phyloP scores from a whole-genome alignment of 2,329 filamentous ascomycete species.

The Trichoderma endophyticum region DNA sequence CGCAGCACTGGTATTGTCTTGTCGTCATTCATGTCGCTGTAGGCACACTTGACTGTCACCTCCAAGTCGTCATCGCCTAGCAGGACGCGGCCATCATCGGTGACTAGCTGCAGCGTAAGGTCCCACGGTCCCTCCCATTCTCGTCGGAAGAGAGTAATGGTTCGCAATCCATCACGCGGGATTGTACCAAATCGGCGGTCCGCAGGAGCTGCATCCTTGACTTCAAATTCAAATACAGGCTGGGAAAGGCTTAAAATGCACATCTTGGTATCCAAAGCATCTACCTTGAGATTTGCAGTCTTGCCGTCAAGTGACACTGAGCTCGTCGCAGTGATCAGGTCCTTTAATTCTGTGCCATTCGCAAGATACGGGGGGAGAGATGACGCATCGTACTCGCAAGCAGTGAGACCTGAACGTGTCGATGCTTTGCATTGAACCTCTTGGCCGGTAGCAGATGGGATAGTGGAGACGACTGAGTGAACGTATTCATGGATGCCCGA shows the following conservation, averaged over 20 bases:
- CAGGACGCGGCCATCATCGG: slow-evolving; percentile 22
- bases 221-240: slow-evolving; percentile 62
- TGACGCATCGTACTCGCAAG: slow-evolving; percentile 68
- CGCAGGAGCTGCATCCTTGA: slow-evolving; percentile 57
- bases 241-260: slow-evolving; percentile 71
- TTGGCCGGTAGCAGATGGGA: slow-evolving; percentile 69
- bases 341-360: slow-evolving; percentile 42
- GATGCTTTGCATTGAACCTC: slow-evolving; percentile 51
- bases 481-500: slow-evolving; percentile 67
- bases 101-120: slow-evolving; percentile 43
- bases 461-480: slow-evolving; percentile 59
- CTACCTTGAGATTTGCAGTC: slow-evolving; percentile 62
- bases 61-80: slow-evolving; percentile 39
- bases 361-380: slow-evolving; percentile 58
- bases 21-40: slow-evolving; percentile 76
- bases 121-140: slow-evolving; percentile 75
- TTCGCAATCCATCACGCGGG: slow-evolving; percentile 59
- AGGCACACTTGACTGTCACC: slow-evolving; percentile 73
- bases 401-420: slow-evolving; percentile 43
- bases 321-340: slow-evolving; percentile 61
- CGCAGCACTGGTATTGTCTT: slow-evolving; percentile 78
- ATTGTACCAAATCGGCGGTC: slow-evolving; percentile 64
- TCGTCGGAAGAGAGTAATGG: slow-evolving; percentile 78
- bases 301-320: slow-evolving; percentile 35
- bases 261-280: slow-evolving; percentile 71